A percentile compares a stretch with the other conserved stretches of the same genome.
phyloP scores from a whole-genome alignment of 192 early-diverging fungal species.

The Gonapodya prolifera region DNA sequence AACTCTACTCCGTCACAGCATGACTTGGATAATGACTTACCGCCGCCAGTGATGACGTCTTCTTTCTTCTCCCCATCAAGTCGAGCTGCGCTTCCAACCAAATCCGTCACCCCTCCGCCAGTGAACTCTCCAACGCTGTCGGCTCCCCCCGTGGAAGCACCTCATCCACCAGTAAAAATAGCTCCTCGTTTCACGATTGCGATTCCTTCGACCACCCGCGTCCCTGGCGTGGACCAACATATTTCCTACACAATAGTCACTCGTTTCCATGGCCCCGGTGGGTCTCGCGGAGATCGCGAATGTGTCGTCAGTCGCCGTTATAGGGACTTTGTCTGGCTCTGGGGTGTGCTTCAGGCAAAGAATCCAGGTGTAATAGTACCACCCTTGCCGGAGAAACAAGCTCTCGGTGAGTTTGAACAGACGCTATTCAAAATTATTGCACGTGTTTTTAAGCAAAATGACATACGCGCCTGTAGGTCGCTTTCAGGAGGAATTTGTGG shows the following conservation, averaged over 20 bases:
- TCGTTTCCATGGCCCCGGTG: not conserved
- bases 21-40: not conserved
- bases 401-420: conserved; percentile 40
- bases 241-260: not conserved
- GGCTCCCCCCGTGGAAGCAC: not conserved
- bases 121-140: not conserved
- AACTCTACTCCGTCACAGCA: no score
- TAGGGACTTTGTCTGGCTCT: conserved; percentile 89
- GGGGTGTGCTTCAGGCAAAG: conserved; percentile 57
- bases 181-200: not conserved
- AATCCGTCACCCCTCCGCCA: not conserved
- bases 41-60: not conserved
- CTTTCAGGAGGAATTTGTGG: conserved; percentile 93
- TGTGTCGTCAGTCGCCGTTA: conserved; percentile 79
- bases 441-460: no score
- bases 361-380: conserved; percentile 87
- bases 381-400: conserved; percentile 88
- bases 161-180: not conserved
- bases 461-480: no score
- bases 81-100: not conserved
- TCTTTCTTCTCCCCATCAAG: not conserved
- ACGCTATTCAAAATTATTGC: no score
- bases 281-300: conserved; percentile 55
- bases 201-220: not conserved
- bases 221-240: not conserved